phyloP scores from a whole-genome alignment of 148 eudicot species.

The Dianthus caryophyllus region DNA sequence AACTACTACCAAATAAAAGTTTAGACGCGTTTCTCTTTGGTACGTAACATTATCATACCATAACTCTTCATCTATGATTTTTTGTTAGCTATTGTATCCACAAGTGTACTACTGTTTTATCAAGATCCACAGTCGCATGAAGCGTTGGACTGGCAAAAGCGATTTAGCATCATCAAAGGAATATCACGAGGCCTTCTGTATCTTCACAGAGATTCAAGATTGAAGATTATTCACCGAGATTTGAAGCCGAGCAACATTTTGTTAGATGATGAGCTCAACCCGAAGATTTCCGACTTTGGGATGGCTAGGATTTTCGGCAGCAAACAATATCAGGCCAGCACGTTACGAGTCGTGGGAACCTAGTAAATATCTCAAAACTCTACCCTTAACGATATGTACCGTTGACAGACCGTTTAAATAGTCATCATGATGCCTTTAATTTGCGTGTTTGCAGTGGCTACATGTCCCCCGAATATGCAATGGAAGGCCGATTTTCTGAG shows the following conservation, averaged over 20 bases:
- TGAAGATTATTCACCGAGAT: conserved; percentile 51
- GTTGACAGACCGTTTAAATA: neutral
- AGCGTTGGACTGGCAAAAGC: conserved; percentile 39
- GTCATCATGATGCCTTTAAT: neutral
- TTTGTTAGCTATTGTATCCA: neutral
- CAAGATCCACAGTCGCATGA: conserved; percentile 14
- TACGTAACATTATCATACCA: neutral
- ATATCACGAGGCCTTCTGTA: conserved; percentile 52
- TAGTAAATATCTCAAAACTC: conserved; percentile 38
- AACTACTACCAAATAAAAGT: conserved; percentile 39
- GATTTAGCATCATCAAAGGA: conserved; percentile 48
- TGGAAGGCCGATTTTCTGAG: conserved; percentile 36
- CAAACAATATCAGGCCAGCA: conserved; percentile 47
- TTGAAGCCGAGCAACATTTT: conserved; percentile 44
- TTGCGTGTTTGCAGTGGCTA: conserved; percentile 26
- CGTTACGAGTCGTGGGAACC: conserved; percentile 58
- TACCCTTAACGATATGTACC: conserved; percentile 20
- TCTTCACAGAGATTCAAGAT: conserved; percentile 54
- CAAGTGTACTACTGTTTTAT: neutral
- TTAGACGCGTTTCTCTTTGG: conserved; percentile 43
- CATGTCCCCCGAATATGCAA: conserved; percentile 36
- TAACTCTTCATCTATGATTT: neutral
- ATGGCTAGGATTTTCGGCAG: conserved; percentile 57
- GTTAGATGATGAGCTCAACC: conserved; percentile 42
- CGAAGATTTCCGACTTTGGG: conserved; percentile 56